A percentile compares a stretch with the other conserved stretches of the same genome.
Conservation (phyloP, 2,329 filamentous ascomycete species). For the Fusarium dimerum region DNA sequence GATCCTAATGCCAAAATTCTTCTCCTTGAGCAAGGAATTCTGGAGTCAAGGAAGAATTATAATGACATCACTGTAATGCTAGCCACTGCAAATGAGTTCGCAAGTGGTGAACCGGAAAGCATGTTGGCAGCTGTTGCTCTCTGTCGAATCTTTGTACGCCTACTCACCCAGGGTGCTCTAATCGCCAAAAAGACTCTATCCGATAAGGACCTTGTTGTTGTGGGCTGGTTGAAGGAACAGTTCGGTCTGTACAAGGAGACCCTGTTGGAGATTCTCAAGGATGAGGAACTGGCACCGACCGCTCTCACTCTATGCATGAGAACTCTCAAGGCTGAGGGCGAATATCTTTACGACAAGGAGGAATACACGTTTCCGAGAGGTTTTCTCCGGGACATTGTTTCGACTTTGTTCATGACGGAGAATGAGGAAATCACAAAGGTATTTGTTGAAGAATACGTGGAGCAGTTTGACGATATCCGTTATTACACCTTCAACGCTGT, state of each 20-base stretch:
- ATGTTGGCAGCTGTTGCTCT: conserved; percentile 76
- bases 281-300: conserved; percentile 66
- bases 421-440: conserved; percentile 65
- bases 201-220: conserved; percentile 73
- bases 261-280: conserved; percentile 62
- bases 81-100: conserved; percentile 49
- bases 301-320: conserved; percentile 81
- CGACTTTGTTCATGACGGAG: conserved; percentile 58
- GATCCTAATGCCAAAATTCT: conserved; percentile 68
- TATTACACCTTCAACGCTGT: conserved; percentile 79
- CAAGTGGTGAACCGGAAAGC: conserved; percentile 53
- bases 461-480: conserved; percentile 80
- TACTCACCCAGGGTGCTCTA: conserved; percentile 74
- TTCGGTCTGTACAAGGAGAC: conserved; percentile 69
- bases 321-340: conserved; percentile 76
- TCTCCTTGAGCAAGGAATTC: conserved; percentile 75
- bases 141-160: conserved; percentile 81
- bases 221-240: conserved; percentile 76
- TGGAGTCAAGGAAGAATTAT: conserved; percentile 86
- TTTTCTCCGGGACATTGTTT: conserved; percentile 67
- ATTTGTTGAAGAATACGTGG: conserved; percentile 76
- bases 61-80: conserved; percentile 83
- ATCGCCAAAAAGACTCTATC: conserved; percentile 63
- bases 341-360: conserved; percentile 59
- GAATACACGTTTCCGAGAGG: conserved; percentile 69